Conservation (phyloP, 179 eudicot species). For the Silene noctiflora region DNA sequence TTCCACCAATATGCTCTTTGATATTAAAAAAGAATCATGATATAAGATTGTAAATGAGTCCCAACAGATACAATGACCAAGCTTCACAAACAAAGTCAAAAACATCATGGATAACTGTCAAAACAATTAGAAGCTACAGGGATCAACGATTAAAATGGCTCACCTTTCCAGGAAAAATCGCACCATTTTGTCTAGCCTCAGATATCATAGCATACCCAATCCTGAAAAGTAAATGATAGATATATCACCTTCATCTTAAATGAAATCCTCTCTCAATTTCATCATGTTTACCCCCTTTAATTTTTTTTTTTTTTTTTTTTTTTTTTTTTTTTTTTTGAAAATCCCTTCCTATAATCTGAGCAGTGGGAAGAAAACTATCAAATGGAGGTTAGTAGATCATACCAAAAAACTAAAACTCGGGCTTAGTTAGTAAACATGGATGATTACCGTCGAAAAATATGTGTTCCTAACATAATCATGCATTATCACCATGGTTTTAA, state of each 20-base stretch:
- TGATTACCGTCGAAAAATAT: not conserved
- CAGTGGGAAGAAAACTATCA: too few relatives aligned
- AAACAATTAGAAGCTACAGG: not conserved
- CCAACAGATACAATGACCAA: slow-evolving; percentile 14
- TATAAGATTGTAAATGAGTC: slow-evolving; percentile 16
- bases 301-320: too few relatives aligned
- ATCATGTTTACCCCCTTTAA: too few relatives aligned
- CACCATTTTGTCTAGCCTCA: slow-evolving; percentile 69
- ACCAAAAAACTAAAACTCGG: not conserved
- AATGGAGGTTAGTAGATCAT: too few relatives aligned
- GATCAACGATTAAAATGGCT: slow-evolving; percentile 7
- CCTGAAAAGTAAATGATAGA: slow-evolving; percentile 34
- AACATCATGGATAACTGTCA: not conserved
- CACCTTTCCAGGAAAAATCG: slow-evolving; percentile 60
- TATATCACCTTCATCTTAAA: slow-evolving; percentile 7
- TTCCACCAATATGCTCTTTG: slow-evolving; percentile 58
- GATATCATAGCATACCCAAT: slow-evolving; percentile 60
- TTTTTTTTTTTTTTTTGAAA: too few relatives aligned
- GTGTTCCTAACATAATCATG: not conserved
- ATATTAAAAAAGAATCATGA: slow-evolving; percentile 7
- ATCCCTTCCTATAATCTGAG: too few relatives aligned
- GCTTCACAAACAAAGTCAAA: not conserved
- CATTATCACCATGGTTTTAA: too few relatives aligned
- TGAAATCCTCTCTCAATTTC: not conserved
- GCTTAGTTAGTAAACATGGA: too few relatives aligned